Evolutionary conservation across 805 yeast species (phyloP).

Genomic region (Metschnikowia kunwiensis): DNA sequence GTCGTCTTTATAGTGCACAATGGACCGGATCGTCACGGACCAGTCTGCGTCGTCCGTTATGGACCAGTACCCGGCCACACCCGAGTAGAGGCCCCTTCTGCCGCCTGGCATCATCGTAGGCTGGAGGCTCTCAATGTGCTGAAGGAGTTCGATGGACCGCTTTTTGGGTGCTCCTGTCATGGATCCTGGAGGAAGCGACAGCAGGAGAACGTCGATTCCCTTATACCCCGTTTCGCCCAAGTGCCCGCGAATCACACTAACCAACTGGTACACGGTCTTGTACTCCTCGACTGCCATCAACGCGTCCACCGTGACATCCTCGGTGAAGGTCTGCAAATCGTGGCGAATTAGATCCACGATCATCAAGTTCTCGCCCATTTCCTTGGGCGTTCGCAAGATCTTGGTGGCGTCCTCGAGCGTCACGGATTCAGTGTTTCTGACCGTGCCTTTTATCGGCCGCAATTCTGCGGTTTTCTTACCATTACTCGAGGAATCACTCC

Average conservation of each 20-base stretch:
- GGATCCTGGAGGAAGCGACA: slow-evolving; percentile 93
- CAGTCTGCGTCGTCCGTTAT: slow-evolving; percentile 85
- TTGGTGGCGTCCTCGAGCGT: slow-evolving; percentile 55
- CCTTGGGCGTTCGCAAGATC: slow-evolving; percentile 80
- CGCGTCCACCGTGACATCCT: slow-evolving; percentile 65
- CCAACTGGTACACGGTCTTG: slow-evolving; percentile 85
- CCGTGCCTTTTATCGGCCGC: slow-evolving; percentile 96
- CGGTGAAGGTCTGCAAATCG: slow-evolving; percentile 69
- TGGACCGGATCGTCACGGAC: slow-evolving; percentile 90
- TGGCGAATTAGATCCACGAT: slow-evolving; percentile 94
- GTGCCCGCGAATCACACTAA: slow-evolving; percentile 78
- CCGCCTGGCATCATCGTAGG: slow-evolving; percentile 30
- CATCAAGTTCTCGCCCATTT: slow-evolving; percentile 94
- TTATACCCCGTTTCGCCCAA: slow-evolving; percentile 39
- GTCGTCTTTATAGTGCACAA: slow-evolving; percentile 62
- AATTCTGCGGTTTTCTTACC: slow-evolving; percentile 56
- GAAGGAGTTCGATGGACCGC: slow-evolving; percentile 81
- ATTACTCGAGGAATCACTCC: slow-evolving; percentile 46
- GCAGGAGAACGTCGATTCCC: slow-evolving; percentile 77
- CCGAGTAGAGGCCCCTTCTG: slow-evolving; percentile 85
- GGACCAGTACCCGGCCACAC: slow-evolving; percentile 95
- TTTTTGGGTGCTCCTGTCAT: slow-evolving; percentile 99
- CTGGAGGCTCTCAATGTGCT: slow-evolving; percentile 49
- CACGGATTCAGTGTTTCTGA: slow-evolving; percentile 58
- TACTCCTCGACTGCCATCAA: slow-evolving; percentile 93